Evolutionary conservation across 176 grass and related monocot species (phyloP).

Genomic region (Melocanna baccifera): DNA sequence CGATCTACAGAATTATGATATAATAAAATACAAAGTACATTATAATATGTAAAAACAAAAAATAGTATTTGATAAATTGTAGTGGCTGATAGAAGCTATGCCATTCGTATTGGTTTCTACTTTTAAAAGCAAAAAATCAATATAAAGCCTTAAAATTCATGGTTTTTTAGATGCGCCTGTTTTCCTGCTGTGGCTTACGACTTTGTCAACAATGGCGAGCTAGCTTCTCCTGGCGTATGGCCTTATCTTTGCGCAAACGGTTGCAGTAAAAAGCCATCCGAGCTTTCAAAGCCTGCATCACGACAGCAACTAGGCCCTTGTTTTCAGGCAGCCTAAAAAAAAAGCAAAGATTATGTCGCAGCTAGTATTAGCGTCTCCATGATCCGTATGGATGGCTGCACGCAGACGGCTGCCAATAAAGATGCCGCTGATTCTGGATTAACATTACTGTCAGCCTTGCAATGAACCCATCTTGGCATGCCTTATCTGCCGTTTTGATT

Average conservation of each 20-base stretch:
- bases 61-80: too few relatives aligned
- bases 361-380: not conserved
- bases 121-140: too few relatives aligned
- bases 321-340: not conserved
- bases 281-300: not conserved
- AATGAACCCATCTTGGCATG: not conserved
- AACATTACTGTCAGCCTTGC: not conserved
- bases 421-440: not conserved
- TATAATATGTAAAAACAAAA: too few relatives aligned
- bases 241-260: not conserved
- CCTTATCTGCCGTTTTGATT: not conserved
- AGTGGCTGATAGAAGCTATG: too few relatives aligned
- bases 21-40: too few relatives aligned
- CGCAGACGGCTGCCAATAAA: not conserved
- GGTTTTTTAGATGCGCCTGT: not conserved
- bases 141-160: too few relatives aligned
- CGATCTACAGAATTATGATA: too few relatives aligned
- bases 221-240: not conserved
- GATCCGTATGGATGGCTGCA: not conserved
- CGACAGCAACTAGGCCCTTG: not conserved
- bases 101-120: too few relatives aligned
- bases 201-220: constrained; percentile 15
- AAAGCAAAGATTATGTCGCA: not conserved
- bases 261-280: not conserved
- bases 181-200: too few relatives aligned